Base-by-base conservation (phyloP, 495 filamentous ascomycete species). In the Peziza echinospora region DNA sequence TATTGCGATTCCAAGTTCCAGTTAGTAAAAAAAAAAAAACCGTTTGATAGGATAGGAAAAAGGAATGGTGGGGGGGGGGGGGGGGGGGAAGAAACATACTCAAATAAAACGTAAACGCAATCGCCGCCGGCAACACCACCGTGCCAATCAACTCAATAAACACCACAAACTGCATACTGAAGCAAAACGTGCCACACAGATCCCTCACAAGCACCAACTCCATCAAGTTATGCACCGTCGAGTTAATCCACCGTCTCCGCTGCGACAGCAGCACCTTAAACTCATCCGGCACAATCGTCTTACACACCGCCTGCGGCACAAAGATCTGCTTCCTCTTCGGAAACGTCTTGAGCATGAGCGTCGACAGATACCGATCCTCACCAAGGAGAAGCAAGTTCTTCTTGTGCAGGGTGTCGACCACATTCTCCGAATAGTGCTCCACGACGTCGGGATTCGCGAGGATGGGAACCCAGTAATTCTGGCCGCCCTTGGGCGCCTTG, bases 391-490 rank as follows among this genome's bases (percentile, higher is more conserved):
- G 68, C 56, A 97, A 66, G 56, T 97, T 97, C 78, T 97, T 97
- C 68, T 86, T 89, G 70, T 97, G 89, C 49, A 97, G 65, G 13
- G 89, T 97, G 52, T 97, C 89, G n/a, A 97, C 89, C 24, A 97
- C 85, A 51, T 96, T 96, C 63, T 99, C 91, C 0, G 89, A 96
- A 61, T 99, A 99, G 62, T 96, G 91, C 64, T 96, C 91, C 43
- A 99, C 91, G 22, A 99, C 81, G 58, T 99, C 91, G 16, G 91
- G 91, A 61, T 96, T 99, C 49, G 91, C 91, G 43, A 99, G 72
- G 56, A 99, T 96, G 13, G 91, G 91, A 7, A 99, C 91, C 91
- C 89, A 99, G 65, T 93, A 96, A 64, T 96, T 94, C 62, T 94
- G 84, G 13, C 82, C 91, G 26, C 89, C 89, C 66, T 99, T 99